Evolutionary conservation across 2,329 filamentous ascomycete genomes (phyloP), one percentile per base, ranked within the genome.

Genomic region (Paecilomyces sp.): DNA sequence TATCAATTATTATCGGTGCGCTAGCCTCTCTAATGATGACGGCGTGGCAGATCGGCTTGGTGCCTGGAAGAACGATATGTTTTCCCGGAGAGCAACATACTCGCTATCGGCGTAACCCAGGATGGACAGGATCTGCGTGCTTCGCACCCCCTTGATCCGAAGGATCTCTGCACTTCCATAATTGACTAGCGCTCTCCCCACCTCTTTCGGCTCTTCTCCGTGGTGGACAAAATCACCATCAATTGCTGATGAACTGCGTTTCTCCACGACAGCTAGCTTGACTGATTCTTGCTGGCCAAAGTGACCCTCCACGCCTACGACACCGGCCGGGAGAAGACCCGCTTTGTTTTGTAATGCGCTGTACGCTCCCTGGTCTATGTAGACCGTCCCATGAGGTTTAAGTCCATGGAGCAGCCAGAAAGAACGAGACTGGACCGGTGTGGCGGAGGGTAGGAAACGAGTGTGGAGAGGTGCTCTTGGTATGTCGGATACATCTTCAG

Each of bases 321-420:
- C 86, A n/a, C 93, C 94, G 0, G 90, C 92, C 0, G 93, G 92
- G 0, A 97, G 84, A 1, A 99, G 84, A 3, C 92, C 91, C 0
- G 92, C 92, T 77, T 96, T 96, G 70, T 88, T 86, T 15, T 86
- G 79, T 2, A 97, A 82, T 0, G 93, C 94, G 34, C 83, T 80
- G 76, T 92, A 87, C 3, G 93, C 93, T 51, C 94, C 94, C n/a
- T 85, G 79, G 78, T 99, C 94, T 67, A 99, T 95, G 77, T 91
- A 97, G 28, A 99, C 73, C 1, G 89, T 96, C 13, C 94, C 94
- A 69, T 96, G 92, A 0, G 94, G 91, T 25, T 88, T 87, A 11
- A 97, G 85, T 9, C 93, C 94, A 75, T 99, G 91, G 0, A 97
- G 83, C 55, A 99, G 87, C 94, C 94, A 99, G 81, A 99, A 97